Conservation (phyloP, 129 eudicot species). For the Artemisia argyi region DNA sequence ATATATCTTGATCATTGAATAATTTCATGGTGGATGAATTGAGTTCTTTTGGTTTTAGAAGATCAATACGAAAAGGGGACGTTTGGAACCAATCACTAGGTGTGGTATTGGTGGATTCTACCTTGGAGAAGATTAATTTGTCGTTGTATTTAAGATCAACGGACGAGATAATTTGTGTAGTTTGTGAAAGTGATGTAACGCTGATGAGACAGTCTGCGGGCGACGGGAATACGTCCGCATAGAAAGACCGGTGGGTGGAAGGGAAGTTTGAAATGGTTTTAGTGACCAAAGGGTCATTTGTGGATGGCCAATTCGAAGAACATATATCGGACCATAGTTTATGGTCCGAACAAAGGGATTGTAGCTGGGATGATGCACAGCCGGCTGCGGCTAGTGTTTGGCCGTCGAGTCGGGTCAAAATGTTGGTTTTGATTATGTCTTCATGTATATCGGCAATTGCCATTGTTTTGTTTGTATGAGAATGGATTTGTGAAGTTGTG, state of each 20-base stretch:
- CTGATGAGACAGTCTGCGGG: slow-evolving; percentile 20
- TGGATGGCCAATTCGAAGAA: slow-evolving; percentile 48
- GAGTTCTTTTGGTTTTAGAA: slow-evolving; percentile 36
- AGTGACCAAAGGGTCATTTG: slow-evolving; percentile 7
- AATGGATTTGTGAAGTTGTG: no score
- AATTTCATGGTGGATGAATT: slow-evolving; percentile 15
- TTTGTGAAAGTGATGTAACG: not conserved
- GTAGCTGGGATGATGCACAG: slow-evolving; percentile 39
- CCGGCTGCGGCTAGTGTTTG: slow-evolving; percentile 48
- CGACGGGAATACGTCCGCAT: slow-evolving; percentile 32
- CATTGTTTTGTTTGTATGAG: slow-evolving; percentile 15
- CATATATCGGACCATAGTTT: slow-evolving; percentile 51
- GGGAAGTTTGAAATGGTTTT: slow-evolving; percentile 27
- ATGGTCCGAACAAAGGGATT: slow-evolving; percentile 41
- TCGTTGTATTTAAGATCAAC: slow-evolving; percentile 25
- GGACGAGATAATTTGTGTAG: slow-evolving; percentile 25
- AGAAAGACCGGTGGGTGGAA: slow-evolving; percentile 44
- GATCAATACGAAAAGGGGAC: slow-evolving; percentile 34
- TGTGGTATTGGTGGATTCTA: slow-evolving; percentile 20
- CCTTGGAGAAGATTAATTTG: slow-evolving; percentile 26
- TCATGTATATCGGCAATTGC: slow-evolving; percentile 25
- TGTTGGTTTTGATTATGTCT: slow-evolving; percentile 35
- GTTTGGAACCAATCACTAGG: slow-evolving; percentile 26
- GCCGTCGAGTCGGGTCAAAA: slow-evolving; percentile 42
- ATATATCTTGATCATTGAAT: slow-evolving; percentile 4